phyloP scores from a whole-genome alignment of 768 basidiomycete genomes.

The Tubosaeta sp. region DNA sequence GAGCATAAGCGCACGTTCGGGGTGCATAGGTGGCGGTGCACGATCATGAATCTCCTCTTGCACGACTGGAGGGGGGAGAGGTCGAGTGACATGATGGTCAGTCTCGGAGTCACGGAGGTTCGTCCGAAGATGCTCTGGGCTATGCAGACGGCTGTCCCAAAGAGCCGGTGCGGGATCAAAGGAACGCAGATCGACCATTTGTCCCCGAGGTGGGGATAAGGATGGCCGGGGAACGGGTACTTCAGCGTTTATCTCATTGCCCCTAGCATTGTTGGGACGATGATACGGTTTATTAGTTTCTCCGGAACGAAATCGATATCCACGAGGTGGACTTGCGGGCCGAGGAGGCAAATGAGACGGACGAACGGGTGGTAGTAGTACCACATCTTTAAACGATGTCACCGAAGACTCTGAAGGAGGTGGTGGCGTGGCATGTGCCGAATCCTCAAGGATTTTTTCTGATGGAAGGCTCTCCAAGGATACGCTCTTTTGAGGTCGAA shows the following conservation, averaged over 20 bases:
- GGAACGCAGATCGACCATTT: conserved; percentile 4
- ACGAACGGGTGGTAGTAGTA: background rate
- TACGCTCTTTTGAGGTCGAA: background rate
- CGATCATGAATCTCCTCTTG: conserved; percentile 11
- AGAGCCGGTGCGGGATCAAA: conserved; percentile 3
- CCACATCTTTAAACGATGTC: conserved; percentile 12
- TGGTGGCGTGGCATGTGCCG: conserved; percentile 24
- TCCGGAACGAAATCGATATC: conserved; percentile 5
- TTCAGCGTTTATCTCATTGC: conserved; percentile 6
- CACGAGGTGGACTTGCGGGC: conserved; percentile 17
- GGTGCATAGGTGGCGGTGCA: conserved; percentile 23
- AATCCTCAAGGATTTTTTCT: conserved; percentile 12
- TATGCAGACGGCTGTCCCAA: conserved; percentile 6
- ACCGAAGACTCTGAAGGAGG: conserved; percentile 30
- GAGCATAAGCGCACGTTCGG: conserved; percentile 29
- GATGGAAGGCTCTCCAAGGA: conserved; percentile 17
- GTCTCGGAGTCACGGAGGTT: conserved; percentile 9
- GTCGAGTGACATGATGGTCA: conserved; percentile 3
- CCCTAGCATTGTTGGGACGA: background rate
- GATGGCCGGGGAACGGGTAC: conserved; percentile 1
- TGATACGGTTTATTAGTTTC: conserved; percentile 4
- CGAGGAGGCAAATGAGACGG: conserved; percentile 22
- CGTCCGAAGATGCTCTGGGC: conserved; percentile 7
- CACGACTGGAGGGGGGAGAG: background rate
- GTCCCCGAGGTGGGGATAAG: conserved; percentile 10